Evolutionary conservation across 176 grass and related monocot genomes (phyloP), one percentile per base, ranked within the genome.

Genomic region (Eleusine indica): DNA sequence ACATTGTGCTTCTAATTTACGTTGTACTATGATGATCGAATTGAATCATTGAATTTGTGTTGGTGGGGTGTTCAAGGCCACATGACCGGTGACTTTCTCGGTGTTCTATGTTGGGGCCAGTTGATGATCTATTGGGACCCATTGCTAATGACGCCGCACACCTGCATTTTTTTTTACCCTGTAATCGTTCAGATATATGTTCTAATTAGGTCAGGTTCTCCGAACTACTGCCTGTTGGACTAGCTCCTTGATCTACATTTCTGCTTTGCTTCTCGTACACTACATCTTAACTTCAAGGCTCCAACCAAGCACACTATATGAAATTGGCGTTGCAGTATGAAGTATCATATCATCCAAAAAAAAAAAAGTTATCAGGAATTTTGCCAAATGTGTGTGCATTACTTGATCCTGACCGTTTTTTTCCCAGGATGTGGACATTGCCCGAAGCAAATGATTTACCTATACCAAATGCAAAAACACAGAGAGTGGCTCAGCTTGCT

Each of bases 381-480:
- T 82, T 43, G 15, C 6, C 75, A 68, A 74, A 81, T 28, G 14
- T 56, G 6, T 76, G 75, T 61, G 60, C 65, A 71, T 49, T 62
- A 3, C 3, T 72, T 88, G 48, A 82, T 73, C 61, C 6, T 29
- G 13, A 63, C 6, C 18, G 7, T 35, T 32, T 53, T 57, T 25
- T 25, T 71, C 67, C 57, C 86, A 97, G 95, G 80, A 94, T 94
- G 84, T 97, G 90, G 95, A 91, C 76, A 32, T 63, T 94, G 54
- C 95, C 95, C 0, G 95, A 92, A 63, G 73, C 89, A 57, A 89
- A 57, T 21, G 88, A 94, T 16, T 66, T 87, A 25, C 78, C 82
- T 17, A 82, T 46, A 57, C 85, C 86, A 84, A 91, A 88, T 72
- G 68, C 42, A 28, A 87, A 38, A 67, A 79, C 74, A 70, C 80